These are phyloP conservation scores for Chenopodium formosanum DNA, from an alignment of 148 eudicot genomes.

Conservation along the genomic window DNA sequence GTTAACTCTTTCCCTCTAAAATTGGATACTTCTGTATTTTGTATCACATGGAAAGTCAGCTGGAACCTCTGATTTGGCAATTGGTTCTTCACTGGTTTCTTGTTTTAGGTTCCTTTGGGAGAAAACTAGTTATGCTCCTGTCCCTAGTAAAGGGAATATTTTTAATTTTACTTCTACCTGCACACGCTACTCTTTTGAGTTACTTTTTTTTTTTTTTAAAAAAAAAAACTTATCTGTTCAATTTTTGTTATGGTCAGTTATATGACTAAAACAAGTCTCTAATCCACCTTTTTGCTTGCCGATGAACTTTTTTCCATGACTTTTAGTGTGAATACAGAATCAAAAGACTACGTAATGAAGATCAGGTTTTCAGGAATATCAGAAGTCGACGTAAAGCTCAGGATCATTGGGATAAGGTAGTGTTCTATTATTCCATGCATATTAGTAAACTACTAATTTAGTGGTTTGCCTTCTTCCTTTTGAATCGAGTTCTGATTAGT, in stretches of 20 bases:
- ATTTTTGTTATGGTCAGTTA: background rate
- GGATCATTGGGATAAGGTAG: constrained; percentile 83
- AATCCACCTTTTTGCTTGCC: constrained; percentile 10
- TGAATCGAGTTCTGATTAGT: constrained; percentile 11
- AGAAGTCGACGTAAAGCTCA: constrained; percentile 70
- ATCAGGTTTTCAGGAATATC: constrained; percentile 54
- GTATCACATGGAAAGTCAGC: background rate
- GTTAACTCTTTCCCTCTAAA: background rate
- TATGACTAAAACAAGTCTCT: background rate
- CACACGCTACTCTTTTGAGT: too few species aligned
- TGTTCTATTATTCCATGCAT: constrained; percentile 8
- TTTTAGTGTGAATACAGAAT: constrained; percentile 77
- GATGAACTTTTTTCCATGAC: constrained; percentile 1
- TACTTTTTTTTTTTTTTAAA: background rate
- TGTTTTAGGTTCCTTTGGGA: background rate
- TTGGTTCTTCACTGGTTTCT: background rate
- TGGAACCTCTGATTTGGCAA: background rate
- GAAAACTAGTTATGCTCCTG: too few species aligned
- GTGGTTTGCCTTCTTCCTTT: background rate
- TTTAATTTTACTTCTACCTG: background rate
- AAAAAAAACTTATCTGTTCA: background rate
- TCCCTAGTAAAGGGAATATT: background rate
- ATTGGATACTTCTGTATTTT: background rate
- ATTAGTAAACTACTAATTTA: background rate
- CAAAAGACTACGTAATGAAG: constrained; percentile 75